phyloP scores from a whole-genome alignment of 1,139 yeast species.

The Meyerozyma sp. region DNA sequence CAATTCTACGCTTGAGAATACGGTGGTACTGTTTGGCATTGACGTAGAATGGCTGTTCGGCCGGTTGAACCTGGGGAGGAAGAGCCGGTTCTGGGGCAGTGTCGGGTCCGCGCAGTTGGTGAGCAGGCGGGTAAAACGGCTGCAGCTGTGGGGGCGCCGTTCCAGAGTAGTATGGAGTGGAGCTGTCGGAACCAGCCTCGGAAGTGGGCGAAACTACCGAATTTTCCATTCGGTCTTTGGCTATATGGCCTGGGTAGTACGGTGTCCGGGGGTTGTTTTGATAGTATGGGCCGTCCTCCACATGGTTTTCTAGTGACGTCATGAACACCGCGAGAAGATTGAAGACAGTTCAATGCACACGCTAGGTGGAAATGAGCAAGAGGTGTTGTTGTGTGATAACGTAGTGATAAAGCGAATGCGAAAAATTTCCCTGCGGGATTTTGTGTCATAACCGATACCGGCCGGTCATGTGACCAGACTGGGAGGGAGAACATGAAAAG shows the following conservation, averaged over 20 bases:
- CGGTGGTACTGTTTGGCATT: slow-evolving; percentile 98
- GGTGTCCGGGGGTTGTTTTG: slow-evolving; percentile 23
- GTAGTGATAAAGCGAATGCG: slow-evolving; percentile 1
- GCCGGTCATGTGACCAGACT: not conserved
- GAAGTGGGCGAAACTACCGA: slow-evolving; percentile 5
- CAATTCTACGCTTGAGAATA: slow-evolving; percentile 85
- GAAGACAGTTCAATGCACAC: not conserved
- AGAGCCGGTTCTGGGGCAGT: slow-evolving; percentile 2
- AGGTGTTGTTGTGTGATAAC: not conserved
- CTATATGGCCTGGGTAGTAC: slow-evolving; percentile 21
- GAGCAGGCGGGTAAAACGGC: slow-evolving; percentile 1
- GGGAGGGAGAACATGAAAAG: not conserved
- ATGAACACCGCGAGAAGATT: slow-evolving; percentile 8
- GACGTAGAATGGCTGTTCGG: slow-evolving; percentile 92
- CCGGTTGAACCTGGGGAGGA: slow-evolving; percentile 11
- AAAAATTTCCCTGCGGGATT: slow-evolving; percentile 1
- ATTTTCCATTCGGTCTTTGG: slow-evolving; percentile 5
- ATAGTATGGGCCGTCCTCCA: slow-evolving; percentile 24
- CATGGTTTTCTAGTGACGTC: slow-evolving; percentile 33
- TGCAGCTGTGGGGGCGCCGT: slow-evolving; percentile 1
- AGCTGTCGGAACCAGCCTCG: slow-evolving; percentile 1
- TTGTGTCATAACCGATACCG: slow-evolving; percentile 1
- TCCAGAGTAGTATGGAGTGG: not conserved
- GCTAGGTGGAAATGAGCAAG: not conserved
- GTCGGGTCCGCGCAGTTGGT: slow-evolving; percentile 2